Evolutionary conservation across 306 rosid genomes (phyloP), one percentile per base, ranked within the genome.

Genomic region (Luffa aegyptiaca): DNA sequence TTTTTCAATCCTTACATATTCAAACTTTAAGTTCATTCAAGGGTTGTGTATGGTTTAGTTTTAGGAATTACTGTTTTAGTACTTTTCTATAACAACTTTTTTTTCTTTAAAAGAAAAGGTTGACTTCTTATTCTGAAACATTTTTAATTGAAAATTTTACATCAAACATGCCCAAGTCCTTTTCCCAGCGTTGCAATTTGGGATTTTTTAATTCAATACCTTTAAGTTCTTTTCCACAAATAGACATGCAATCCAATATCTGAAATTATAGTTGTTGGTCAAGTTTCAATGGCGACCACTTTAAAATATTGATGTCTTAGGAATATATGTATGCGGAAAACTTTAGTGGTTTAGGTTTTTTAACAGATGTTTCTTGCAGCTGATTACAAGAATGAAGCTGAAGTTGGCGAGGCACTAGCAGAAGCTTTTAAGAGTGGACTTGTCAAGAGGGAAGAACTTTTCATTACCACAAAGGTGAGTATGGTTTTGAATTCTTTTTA

Each of bases 361-460:
- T 8, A 36, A 36, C 14, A 77, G 51, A 57, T 53, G 53, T 79
- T 85, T 79, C 41, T 72, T 87, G 88, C 84, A 93, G 98, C 98
- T 81, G 89, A 91, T 39, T 93, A 93, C 83, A 81, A 63, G 84
- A 93, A 88, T 81, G 98, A 93, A 86, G 42, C 88, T 39, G 98
- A 93, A 61, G 98, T 92, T 81, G 98, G 98, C 75, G 90, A 86
- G 18, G 98, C 92, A 5, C 85, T 93, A 81, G 80, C 90, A 48
- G 98, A 90, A 80, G 98, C 97, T 72, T 81, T 93, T 69, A 72
- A 49, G 21, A 85, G 80, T 45, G 91, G 92, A 55, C 91, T 92
- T 79, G 97, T 92, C 36, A 90, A 90, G 87, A 90, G 98, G 78
- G 98, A 93, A 68, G 98, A 93, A 39, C 93, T 93, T 77, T 93